Evolutionary conservation across 1,139 yeast genomes (phyloP).

Genomic region (Saccharomyces hybrid): DNA sequence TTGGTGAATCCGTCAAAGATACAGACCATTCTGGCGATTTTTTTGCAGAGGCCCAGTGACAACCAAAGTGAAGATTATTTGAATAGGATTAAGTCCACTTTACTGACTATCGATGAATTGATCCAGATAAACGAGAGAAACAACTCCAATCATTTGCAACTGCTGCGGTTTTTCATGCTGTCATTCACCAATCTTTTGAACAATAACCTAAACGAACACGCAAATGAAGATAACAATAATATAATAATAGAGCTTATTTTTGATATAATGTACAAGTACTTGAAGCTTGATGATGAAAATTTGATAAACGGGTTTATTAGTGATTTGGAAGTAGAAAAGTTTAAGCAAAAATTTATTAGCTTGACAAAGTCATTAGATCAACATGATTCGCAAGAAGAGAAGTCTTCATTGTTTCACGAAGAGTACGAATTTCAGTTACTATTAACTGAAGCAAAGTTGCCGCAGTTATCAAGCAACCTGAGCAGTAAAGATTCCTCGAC

Average conservation of each 20-base stretch:
- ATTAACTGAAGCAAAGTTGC: slow-evolving; percentile 9
- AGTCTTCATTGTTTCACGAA: slow-evolving; percentile 7
- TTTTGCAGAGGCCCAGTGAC: slow-evolving; percentile 3
- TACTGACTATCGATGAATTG: slow-evolving; percentile 19
- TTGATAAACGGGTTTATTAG: neutral
- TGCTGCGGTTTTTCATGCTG: slow-evolving; percentile 15
- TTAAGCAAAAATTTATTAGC: neutral
- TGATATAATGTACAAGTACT: slow-evolving; percentile 17
- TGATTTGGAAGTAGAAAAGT: neutral
- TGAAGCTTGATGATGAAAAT: neutral
- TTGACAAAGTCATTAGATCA: neutral
- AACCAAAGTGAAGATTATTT: slow-evolving; percentile 5
- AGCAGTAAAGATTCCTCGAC: slow-evolving; percentile 3
- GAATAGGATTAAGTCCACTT: slow-evolving; percentile 9
- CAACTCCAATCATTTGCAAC: slow-evolving; percentile 11
- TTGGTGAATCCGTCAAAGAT: slow-evolving; percentile 18
- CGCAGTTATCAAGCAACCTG: slow-evolving; percentile 6
- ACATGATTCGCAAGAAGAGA: neutral
- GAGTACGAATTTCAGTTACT: slow-evolving; percentile 10
- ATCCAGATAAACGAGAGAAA: slow-evolving; percentile 12
- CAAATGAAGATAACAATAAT: slow-evolving; percentile 2
- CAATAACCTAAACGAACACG: slow-evolving; percentile 2
- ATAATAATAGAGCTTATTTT: slow-evolving; percentile 14
- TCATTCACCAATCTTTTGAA: slow-evolving; percentile 15
- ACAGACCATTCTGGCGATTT: slow-evolving; percentile 5